Base-by-base conservation (phyloP, 768 basidiomycete species). In the Boletales sp. region DNA sequence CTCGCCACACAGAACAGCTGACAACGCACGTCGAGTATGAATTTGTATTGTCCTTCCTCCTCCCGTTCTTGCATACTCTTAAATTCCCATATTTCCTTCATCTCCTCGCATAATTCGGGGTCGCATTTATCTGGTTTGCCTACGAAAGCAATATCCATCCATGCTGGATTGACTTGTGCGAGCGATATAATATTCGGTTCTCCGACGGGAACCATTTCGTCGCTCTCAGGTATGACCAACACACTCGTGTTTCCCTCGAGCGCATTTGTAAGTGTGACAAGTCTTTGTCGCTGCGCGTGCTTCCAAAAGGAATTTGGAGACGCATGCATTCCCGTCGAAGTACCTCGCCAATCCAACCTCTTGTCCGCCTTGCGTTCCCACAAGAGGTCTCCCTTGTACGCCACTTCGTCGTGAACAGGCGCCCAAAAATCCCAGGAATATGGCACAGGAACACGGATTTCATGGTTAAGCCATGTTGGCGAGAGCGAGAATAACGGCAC, bases 301-400 rank as follows among this genome's bases (percentile, higher is more conserved):
- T 63, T 46, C 85, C 84, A 86, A 7, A 68, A 68, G 6, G 73
- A 68, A 2, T 55, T 47, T 2, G 59, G 47, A 13, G 67, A 59
- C 34, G 78, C 74, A 45, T 56, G 69, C n/a, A 81, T 84, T 10
- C 88, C 89, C 0, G 88, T 89, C 39, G 80, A 86, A 37, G 79
- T 79, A 3, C 89, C 89, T 37, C 89, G 74, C 89, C 89, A 90
- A 36, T 81, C 71, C 15, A 89, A 55, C 5, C 79, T 70, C 52
- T 84, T 79, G 61, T 86, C 78, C 2, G 68, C 31, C 69, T 85
- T 90, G 32, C 78, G 72, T 15, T 82, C 78, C 80, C 84, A 92
- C 0, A 72, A 73, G 9, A 83, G 77, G 63, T 88, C 81, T 2
- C 58, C 63, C 55, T 83, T 71, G 15, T 47, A 62, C 2, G 62